Evolutionary conservation across 306 rosid species (phyloP).

Genomic region (Lagenaria siceraria): DNA sequence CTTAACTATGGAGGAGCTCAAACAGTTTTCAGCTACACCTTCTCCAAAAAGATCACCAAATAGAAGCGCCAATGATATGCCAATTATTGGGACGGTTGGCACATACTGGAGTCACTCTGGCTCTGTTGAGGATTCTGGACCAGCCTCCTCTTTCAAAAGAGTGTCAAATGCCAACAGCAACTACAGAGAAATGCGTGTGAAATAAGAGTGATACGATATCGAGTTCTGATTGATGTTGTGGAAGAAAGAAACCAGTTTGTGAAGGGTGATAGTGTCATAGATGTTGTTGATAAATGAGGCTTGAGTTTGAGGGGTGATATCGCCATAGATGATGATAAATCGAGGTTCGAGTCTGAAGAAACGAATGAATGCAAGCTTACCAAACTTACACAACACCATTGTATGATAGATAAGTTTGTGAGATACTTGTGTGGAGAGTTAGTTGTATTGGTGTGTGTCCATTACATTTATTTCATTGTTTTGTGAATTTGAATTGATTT

Average conservation of each 20-base stretch:
- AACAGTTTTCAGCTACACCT: constrained; percentile 51
- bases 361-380: not conserved
- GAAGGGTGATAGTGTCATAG: not conserved
- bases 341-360: not conserved
- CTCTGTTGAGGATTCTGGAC: constrained; percentile 29
- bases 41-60: constrained; percentile 66
- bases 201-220: not conserved
- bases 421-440: not conserved
- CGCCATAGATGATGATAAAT: not conserved
- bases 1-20: constrained; percentile 65
- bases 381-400: not conserved
- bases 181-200: constrained; percentile 16
- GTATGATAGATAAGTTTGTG: not conserved
- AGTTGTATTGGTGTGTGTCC: not conserved
- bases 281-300: not conserved
- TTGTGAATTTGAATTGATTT: constrained; percentile 2
- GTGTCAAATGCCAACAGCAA: constrained; percentile 69
- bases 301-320: not conserved
- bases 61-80: constrained; percentile 56
- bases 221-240: not conserved
- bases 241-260: not conserved
- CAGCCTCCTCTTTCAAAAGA: constrained; percentile 54
- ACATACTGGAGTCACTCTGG: constrained; percentile 42
- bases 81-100: constrained; percentile 79
- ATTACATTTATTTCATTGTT: not conserved